Evolutionary conservation across 768 basidiomycete genomes (phyloP).

Genomic region (Amyloporia xantha): DNA sequence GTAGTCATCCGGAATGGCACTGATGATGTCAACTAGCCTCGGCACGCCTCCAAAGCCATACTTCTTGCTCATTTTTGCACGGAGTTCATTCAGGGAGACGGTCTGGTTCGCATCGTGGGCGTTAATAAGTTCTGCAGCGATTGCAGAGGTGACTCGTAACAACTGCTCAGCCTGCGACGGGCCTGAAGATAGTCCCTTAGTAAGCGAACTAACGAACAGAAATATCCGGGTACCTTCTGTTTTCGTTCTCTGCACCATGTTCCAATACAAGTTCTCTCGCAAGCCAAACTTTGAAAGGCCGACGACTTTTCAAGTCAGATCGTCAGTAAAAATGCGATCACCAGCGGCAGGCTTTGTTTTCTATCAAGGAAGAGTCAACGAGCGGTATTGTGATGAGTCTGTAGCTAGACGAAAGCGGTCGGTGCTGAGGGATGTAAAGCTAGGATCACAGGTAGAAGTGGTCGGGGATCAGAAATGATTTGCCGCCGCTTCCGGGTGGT

Average conservation of each 20-base stretch:
- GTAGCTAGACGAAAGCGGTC: too few species aligned
- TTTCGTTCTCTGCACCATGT: constrained; percentile 37
- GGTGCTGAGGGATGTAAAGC: too few species aligned
- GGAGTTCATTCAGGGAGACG: constrained; percentile 83
- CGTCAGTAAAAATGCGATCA: too few species aligned
- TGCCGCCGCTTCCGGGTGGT: constrained; percentile 1
- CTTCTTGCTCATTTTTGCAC: constrained; percentile 86
- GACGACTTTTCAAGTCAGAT: too few species aligned
- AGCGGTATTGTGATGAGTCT: too few species aligned
- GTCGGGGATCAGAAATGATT: background rate
- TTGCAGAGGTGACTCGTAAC: constrained; percentile 87
- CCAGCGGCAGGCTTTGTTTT: too few species aligned
- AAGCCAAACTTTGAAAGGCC: background rate
- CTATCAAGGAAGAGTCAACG: too few species aligned
- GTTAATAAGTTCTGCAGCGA: constrained; percentile 89
- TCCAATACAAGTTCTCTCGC: too few species aligned
- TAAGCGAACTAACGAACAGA: background rate
- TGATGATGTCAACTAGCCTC: constrained; percentile 93
- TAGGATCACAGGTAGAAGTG: too few species aligned
- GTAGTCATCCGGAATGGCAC: constrained; percentile 96
- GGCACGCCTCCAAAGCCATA: constrained; percentile 83
- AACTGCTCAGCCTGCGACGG: constrained; percentile 89
- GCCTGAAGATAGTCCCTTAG: constrained; percentile 25
- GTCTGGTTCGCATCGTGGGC: constrained; percentile 72
- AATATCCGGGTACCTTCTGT: constrained; percentile 25